phyloP scores from a whole-genome alignment of 2,329 filamentous ascomycete genomes.

The Aspergillus sp. region DNA sequence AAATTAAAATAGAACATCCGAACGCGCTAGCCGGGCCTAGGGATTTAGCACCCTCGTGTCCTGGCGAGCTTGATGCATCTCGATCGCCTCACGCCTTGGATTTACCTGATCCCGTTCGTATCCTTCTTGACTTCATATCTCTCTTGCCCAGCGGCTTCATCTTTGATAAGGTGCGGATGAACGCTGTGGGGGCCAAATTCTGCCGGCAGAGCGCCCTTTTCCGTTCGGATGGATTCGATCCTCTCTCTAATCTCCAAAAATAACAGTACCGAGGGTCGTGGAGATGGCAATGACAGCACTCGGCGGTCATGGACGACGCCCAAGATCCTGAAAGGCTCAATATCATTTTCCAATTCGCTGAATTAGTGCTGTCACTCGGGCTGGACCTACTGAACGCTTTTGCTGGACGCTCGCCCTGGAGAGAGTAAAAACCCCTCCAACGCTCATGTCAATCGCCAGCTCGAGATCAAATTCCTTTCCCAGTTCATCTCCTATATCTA shows the following conservation, averaged over 20 bases:
- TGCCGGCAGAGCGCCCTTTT: background rate
- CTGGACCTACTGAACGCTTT: background rate
- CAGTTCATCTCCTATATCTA: background rate
- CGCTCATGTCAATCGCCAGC: background rate
- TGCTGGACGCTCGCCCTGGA: background rate
- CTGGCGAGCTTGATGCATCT: conserved; percentile 1
- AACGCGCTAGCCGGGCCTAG: conserved; percentile 7
- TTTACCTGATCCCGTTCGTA: conserved; percentile 8
- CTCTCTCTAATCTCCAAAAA: conserved; percentile 6
- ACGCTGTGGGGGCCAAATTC: conserved; percentile 14
- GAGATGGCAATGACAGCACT: background rate
- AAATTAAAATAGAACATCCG: conserved; percentile 16
- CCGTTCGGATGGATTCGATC: background rate
- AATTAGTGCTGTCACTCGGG: background rate
- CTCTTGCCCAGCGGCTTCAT: background rate
- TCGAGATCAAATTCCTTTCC: background rate
- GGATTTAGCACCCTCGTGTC: conserved; percentile 13
- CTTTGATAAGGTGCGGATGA: conserved; percentile 8
- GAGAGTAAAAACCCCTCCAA: background rate
- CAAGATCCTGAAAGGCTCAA: background rate
- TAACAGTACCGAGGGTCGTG: conserved; percentile 6
- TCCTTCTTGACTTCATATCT: background rate
- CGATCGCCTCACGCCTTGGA: conserved; percentile 2
- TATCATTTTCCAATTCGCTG: conserved; percentile 1
- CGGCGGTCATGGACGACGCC: conserved; percentile 3